Evolutionary conservation across 1,284 basidiomycete species (phyloP).

Genomic region (Polyporus tsugae): DNA sequence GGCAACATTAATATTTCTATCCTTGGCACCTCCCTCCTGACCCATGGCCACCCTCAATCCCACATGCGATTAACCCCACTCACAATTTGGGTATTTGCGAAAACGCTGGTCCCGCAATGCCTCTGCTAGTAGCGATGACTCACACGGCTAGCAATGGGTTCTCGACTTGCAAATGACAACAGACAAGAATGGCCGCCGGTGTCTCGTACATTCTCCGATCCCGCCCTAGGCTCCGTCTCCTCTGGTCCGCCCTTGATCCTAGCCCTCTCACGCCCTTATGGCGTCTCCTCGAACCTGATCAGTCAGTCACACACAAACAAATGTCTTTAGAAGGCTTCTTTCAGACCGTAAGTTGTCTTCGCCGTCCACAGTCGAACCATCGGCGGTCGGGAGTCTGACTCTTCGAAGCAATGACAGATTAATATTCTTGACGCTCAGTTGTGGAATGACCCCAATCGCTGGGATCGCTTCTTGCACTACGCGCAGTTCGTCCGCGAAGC

Average conservation of each 20-base stretch:
- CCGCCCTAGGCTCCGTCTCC: slow-evolving; percentile 1
- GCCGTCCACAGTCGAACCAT: no score
- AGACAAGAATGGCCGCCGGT: background rate
- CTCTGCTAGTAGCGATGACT: no score
- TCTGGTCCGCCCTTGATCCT: background rate
- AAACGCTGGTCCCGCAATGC: background rate
- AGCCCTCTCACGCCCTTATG: background rate
- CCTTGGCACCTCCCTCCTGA: no score
- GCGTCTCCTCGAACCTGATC: background rate
- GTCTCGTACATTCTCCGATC: background rate
- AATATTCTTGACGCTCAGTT: background rate
- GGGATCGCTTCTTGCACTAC: slow-evolving; percentile 1
- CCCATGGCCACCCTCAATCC: no score
- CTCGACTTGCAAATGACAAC: background rate
- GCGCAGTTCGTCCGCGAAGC: background rate
- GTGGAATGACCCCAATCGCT: background rate
- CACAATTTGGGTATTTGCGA: background rate
- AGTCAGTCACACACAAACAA: background rate
- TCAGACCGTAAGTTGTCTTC: background rate
- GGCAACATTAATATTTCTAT: no score
- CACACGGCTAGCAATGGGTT: no score
- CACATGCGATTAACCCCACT: background rate
- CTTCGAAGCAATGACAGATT: background rate
- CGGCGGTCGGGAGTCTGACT: background rate
- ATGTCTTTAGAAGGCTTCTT: background rate